Conservation (phyloP, 2,329 filamentous ascomycete species). For the Pseudogymnoascus sp. region DNA sequence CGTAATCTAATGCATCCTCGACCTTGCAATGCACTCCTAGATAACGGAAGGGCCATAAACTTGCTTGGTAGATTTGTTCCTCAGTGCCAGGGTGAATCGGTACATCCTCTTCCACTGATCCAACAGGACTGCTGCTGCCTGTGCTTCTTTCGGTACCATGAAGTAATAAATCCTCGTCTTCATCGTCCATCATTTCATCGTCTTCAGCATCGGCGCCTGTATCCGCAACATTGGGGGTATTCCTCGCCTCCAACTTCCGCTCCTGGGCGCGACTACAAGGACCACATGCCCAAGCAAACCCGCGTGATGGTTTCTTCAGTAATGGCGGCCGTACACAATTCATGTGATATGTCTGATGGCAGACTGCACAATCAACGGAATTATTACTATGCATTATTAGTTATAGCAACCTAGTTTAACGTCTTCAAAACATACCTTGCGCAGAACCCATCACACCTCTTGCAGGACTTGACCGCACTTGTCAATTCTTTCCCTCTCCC, state of each 20-base stretch:
- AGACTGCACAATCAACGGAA: conserved; percentile 95
- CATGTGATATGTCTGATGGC: conserved; percentile 95
- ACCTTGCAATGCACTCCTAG: conserved; percentile 91
- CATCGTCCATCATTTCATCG: conserved; percentile 56
- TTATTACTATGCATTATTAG: conserved; percentile 54
- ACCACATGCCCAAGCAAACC: conserved; percentile 96
- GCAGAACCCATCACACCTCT: conserved; percentile 83
- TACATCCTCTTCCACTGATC: conserved; percentile 47
- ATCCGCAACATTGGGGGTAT: conserved; percentile 70
- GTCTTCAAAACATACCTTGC: conserved; percentile 58
- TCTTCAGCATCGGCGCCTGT: conserved; percentile 56
- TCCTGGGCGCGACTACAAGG: conserved; percentile 95
- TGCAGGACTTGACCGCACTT: conserved; percentile 92
- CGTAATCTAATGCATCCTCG: conserved; percentile 92
- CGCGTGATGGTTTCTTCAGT: conserved; percentile 90
- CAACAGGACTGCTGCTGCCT: conserved; percentile 56
- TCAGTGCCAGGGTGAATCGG: conserved; percentile 56
- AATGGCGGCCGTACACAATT: conserved; percentile 88
- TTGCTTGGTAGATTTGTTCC: conserved; percentile 86
- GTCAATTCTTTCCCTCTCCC: conserved; percentile 92
- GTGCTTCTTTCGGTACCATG: conserved; percentile 46
- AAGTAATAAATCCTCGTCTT: conserved; percentile 56
- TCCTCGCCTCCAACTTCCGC: conserved; percentile 79
- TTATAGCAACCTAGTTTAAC: neutral
- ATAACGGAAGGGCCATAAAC: conserved; percentile 94